A percentile compares a stretch with the other conserved stretches of the same genome.
Evolutionary conservation across 306 rosid genomes (phyloP).

Genomic region (Vigna hirtella): DNA sequence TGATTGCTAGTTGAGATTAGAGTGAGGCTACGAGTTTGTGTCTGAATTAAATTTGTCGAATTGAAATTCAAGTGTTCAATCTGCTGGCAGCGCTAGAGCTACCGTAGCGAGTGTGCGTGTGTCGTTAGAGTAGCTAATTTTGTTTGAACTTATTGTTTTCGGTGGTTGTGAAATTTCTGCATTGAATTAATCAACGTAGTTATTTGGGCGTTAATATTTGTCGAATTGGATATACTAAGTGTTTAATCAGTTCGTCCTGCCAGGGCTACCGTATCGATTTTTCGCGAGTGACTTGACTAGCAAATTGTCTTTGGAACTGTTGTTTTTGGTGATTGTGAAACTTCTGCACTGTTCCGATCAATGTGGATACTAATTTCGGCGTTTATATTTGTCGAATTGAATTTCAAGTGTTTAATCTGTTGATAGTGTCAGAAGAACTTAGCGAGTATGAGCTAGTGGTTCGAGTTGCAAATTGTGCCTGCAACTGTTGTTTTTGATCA

Average conservation of each 20-base stretch:
- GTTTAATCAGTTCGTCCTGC: conserved; percentile 34
- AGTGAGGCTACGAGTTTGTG: conserved; percentile 21
- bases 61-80: conserved; percentile 19
- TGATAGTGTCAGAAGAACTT: conserved; percentile 12
- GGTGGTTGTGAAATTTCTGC: conserved; percentile 31
- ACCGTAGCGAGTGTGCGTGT: not conserved
- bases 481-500: not conserved
- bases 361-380: conserved; percentile 1
- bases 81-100: conserved; percentile 26
- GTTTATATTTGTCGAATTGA: conserved; percentile 18
- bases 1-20: conserved; percentile 41
- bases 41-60: not conserved
- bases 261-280: not conserved
- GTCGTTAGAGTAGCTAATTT: not conserved
- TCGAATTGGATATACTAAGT: conserved; percentile 1
- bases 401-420: conserved; percentile 25
- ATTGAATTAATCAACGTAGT: not conserved
- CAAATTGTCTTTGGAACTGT: conserved; percentile 2
- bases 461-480: conserved; percentile 2
- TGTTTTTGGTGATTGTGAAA: conserved; percentile 31
- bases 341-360: conserved; percentile 19
- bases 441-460: conserved; percentile 21
- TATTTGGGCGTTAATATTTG: conserved; percentile 10
- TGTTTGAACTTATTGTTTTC: conserved; percentile 7
- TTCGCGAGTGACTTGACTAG: conserved; percentile 23